Evolutionary conservation across 1,284 basidiomycete species (phyloP).

Genomic region (Boletus albobrunnescens): DNA sequence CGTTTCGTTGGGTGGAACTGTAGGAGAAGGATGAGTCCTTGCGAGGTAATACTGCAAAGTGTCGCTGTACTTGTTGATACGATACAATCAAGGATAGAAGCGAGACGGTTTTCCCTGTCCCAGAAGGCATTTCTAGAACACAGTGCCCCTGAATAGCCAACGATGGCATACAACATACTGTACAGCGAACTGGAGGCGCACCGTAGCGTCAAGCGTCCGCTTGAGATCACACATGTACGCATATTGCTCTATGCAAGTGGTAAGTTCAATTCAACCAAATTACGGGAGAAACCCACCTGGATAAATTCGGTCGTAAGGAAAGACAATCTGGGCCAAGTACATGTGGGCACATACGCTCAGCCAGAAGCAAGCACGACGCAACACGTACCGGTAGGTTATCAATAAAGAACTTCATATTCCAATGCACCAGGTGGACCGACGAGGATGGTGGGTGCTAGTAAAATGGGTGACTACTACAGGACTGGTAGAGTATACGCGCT

Average conservation of each 20-base stretch:
- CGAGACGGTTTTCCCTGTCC: slow-evolving; percentile 98
- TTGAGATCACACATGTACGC: slow-evolving; percentile 99
- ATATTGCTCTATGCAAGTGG: slow-evolving; percentile 76
- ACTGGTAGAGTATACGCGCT: background rate
- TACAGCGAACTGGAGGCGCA: slow-evolving; percentile 25
- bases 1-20: slow-evolving; percentile 90
- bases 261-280: slow-evolving; percentile 7
- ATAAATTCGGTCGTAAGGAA: slow-evolving; percentile 90
- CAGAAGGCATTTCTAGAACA: slow-evolving; percentile 99
- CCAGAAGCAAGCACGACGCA: slow-evolving; percentile 10
- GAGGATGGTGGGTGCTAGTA: background rate
- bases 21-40: background rate
- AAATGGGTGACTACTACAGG: too few species aligned
- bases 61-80: slow-evolving; percentile 79
- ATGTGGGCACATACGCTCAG: background rate
- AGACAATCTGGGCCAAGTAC: slow-evolving; percentile 61
- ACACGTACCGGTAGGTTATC: slow-evolving; percentile 81
- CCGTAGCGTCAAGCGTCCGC: slow-evolving; percentile 89
- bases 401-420: slow-evolving; percentile 93
- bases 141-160: slow-evolving; percentile 78
- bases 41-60: background rate
- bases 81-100: slow-evolving; percentile 94
- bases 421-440: background rate
- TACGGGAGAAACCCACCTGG: slow-evolving; percentile 50
- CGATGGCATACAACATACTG: background rate